Percentiles rank a stretch among this genome's conserved stretches.
Evolutionary conservation across 208 protist genomes (phyloP).

Genomic region (Trichomonas vaginalis): DNA sequence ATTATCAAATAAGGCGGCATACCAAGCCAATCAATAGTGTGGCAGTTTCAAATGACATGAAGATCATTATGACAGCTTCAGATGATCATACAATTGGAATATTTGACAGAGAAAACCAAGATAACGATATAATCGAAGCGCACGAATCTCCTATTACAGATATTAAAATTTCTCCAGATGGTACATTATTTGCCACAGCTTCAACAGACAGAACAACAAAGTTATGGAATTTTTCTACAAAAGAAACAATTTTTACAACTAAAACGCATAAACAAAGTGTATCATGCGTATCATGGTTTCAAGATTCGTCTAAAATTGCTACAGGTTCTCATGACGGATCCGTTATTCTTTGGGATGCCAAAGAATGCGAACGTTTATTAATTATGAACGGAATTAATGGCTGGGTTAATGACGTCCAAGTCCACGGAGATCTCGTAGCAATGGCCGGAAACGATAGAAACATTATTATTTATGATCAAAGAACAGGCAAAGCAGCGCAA

Average conservation of each 20-base stretch:
- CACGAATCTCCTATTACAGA: not conserved
- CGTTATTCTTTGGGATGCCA: not conserved
- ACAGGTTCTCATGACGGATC: not conserved
- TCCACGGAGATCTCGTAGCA: not conserved
- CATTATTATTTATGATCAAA: not conserved
- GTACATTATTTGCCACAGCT: not conserved
- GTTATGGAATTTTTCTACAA: not conserved
- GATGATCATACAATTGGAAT: not conserved
- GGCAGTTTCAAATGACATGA: not conserved
- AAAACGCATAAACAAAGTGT: not conserved
- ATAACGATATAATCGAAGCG: not conserved
- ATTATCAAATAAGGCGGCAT: not conserved
- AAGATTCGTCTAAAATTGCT: not conserved
- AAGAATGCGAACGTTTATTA: not conserved
- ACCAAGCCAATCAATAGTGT: not conserved
- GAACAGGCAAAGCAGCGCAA: not conserved
- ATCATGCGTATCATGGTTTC: not conserved
- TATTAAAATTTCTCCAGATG: not conserved
- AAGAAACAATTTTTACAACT: not conserved
- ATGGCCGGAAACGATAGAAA: not conserved
- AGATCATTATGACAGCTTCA: not conserved
- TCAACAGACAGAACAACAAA: not conserved
- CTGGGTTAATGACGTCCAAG: not conserved
- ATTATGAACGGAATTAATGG: not conserved
- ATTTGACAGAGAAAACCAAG: not conserved